Conservation (phyloP, 169 alveolate genomes). For the Plasmodium knowlesi region DNA sequence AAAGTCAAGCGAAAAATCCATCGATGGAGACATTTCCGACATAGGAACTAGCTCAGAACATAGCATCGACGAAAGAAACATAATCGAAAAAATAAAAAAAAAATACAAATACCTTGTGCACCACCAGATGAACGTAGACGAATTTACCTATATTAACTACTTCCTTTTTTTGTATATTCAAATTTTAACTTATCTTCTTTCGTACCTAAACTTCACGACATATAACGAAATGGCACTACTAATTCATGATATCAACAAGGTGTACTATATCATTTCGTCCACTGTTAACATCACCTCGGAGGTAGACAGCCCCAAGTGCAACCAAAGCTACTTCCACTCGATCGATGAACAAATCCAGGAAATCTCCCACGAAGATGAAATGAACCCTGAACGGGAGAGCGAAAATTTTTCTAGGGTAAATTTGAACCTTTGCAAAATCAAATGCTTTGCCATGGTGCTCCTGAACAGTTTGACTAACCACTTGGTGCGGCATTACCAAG, state of each 20-base stretch:
- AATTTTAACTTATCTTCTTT: constrained; percentile 31
- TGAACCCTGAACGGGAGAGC: constrained; percentile 11
- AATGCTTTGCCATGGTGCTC: constrained; percentile 56
- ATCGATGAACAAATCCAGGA: constrained; percentile 31
- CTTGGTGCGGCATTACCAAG: constrained; percentile 22
- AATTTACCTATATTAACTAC: constrained; percentile 51
- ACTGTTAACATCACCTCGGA: constrained; percentile 11
- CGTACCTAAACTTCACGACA: constrained; percentile 51
- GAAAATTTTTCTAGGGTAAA: background rate
- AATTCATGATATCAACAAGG: constrained; percentile 49
- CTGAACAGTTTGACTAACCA: constrained; percentile 29
- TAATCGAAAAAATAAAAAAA: constrained; percentile 27
- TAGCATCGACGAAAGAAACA: background rate
- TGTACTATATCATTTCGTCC: constrained; percentile 49
- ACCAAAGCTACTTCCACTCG: background rate
- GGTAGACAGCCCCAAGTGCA: background rate
- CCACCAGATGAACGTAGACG: constrained; percentile 38
- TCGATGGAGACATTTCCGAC: constrained; percentile 11
- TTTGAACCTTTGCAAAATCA: constrained; percentile 36
- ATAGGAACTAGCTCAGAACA: constrained; percentile 21
- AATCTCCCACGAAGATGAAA: constrained; percentile 28
- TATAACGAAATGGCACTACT: constrained; percentile 66
- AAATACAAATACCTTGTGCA: constrained; percentile 41
- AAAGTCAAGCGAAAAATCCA: background rate
- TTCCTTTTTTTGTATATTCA: constrained; percentile 67